Evolutionary conservation across 257 asterid species (phyloP), one percentile per base, ranked within the genome.

Genomic region (Rauvolfia tetraphylla): DNA sequence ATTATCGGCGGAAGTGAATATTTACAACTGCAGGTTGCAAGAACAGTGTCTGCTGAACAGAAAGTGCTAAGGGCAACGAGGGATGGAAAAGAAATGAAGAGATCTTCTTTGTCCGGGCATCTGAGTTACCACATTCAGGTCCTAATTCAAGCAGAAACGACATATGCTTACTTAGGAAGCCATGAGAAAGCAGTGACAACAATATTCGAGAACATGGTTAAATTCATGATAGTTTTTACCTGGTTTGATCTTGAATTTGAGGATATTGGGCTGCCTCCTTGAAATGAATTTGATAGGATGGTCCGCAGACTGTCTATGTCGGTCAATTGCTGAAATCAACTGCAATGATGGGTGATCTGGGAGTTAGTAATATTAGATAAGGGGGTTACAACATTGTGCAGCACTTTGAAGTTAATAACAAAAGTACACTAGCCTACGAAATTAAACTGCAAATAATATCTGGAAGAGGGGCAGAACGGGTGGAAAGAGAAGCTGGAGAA

Each of bases 31-130:
- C 87, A 6, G 98, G 95, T 87, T 91, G 99, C 90, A 89, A 78
- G 83, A 81, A 87, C 71, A 91, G 74, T 69, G 98, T 86, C 82
- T 95, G 99, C 82, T 93, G 99, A 79, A 95, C 84, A 54, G 98
- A 95, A 78, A 93, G 91, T 10, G 87, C 99, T 39, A 95, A 88
- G 33, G 99, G 99, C 77, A 90, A 89, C 73, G 84, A 73, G 49
- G 98, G 99, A 84, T 95, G 99, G 85, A 95, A 95, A 48, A 91
- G 90, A 87, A 95, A 93, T 17, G 96, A 93, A 42, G 90, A 95
- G 68, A 93, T 84, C 90, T 86, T 95, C 83, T 93, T 95, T 12
- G 91, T 76, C 68, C 95, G 86, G 13, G 87, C 72, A 81, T 95
- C 99, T 14, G 84, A 76, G 81, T 79, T 86, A 51, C 98, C 97